Conservation (phyloP, 768 basidiomycete species). For the Trametes cubensis region DNA sequence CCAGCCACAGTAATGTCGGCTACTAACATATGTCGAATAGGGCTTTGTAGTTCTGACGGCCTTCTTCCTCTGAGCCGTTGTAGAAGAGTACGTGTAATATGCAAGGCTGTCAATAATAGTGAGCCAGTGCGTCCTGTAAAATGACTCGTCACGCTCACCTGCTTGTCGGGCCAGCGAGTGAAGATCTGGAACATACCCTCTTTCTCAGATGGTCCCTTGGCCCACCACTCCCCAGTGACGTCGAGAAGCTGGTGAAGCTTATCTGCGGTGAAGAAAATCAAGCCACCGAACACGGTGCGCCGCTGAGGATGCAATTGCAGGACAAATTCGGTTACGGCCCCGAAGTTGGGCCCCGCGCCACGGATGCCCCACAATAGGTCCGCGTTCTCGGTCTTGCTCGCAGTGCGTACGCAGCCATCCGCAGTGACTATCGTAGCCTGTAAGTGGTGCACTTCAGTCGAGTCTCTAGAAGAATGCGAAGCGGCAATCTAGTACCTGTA, state of each 20-base stretch:
- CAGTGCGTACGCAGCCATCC: conserved; percentile 43
- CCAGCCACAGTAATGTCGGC: too few species aligned
- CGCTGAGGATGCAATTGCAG: conserved; percentile 52
- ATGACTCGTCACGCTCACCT: conserved; percentile 33
- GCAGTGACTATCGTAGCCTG: conserved; percentile 52
- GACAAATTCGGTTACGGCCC: conserved; percentile 56
- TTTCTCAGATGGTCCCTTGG: conserved; percentile 36
- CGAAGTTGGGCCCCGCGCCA: conserved; percentile 58
- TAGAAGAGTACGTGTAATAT: conserved; percentile 45
- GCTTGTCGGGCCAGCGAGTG: conserved; percentile 42
- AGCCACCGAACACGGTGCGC: conserved; percentile 49
- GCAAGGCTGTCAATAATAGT: conserved; percentile 37
- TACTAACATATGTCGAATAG: conserved; percentile 49
- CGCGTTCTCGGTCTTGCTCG: conserved; percentile 29
- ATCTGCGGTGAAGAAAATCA: conserved; percentile 39
- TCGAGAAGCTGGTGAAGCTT: conserved; percentile 31
- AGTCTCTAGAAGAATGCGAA: conserved; percentile 26
- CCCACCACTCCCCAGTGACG: conserved; percentile 40
- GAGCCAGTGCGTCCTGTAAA: neutral
- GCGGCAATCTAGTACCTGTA: conserved; percentile 27
- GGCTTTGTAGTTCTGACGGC: conserved; percentile 44
- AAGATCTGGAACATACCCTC: conserved; percentile 43
- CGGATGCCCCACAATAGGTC: conserved; percentile 58
- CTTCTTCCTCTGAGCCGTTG: conserved; percentile 55
- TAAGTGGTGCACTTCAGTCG: neutral